phyloP scores from a whole-genome alignment of 352 stramenopile genomes.

The Saprolegnia diclina region DNA sequence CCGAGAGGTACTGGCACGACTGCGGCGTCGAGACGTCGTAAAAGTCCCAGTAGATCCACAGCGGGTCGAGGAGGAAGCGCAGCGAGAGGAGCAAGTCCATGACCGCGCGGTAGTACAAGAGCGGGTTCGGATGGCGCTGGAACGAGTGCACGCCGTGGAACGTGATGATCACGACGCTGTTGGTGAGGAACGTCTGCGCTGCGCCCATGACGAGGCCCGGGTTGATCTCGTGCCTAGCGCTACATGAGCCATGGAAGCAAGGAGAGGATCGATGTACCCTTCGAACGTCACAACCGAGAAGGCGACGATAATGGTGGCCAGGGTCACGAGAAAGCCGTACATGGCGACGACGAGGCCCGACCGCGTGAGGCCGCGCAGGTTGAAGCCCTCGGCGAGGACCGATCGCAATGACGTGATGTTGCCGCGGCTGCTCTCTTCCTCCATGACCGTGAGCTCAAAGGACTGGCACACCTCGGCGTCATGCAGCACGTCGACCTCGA shows the following conservation, averaged over 20 bases:
- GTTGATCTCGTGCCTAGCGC: slow-evolving; percentile 17
- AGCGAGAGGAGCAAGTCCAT: slow-evolving; percentile 65
- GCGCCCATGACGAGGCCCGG: slow-evolving; percentile 16
- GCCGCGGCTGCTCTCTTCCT: background rate
- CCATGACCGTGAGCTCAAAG: slow-evolving; percentile 11
- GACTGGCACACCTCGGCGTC: background rate
- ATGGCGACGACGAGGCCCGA: background rate
- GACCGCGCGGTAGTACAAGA: slow-evolving; percentile 81
- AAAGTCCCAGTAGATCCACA: slow-evolving; percentile 46
- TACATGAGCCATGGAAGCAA: background rate
- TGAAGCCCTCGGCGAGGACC: slow-evolving; percentile 9
- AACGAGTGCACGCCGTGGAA: slow-evolving; percentile 73
- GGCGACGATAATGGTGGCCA: background rate
- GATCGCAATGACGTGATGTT: slow-evolving; percentile 4
- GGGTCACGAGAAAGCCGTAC: background rate
- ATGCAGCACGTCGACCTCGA: background rate
- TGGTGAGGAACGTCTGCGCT: slow-evolving; percentile 16
- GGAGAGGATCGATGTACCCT: background rate
- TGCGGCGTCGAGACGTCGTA: slow-evolving; percentile 33
- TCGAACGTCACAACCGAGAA: background rate
- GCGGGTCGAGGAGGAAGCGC: slow-evolving; percentile 64
- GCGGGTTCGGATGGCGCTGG: slow-evolving; percentile 69
- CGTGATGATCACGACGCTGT: slow-evolving; percentile 59
- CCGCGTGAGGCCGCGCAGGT: slow-evolving; percentile 1
- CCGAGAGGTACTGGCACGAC: slow-evolving; percentile 57